Base-by-base conservation (phyloP, 164 flowering plant genomes). In the Magnolia kwangsiensis region DNA sequence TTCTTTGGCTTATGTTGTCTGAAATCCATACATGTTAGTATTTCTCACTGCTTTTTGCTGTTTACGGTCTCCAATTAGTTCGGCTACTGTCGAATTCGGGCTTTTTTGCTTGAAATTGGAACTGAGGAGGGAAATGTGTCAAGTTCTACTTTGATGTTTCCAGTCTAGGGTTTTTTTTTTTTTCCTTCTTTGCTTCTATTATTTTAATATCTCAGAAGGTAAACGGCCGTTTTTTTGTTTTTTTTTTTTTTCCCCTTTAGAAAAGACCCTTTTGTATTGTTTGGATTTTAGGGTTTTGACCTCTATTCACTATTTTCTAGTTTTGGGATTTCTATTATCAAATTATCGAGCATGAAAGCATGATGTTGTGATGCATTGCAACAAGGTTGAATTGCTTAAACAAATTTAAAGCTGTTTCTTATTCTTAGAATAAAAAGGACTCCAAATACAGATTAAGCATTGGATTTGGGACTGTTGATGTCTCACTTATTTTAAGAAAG, bases 251-350 rank as follows among this genome's bases (percentile, higher is more conserved):
- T 0, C 1, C 45, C 45, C 45, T 4, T 16, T 13, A 37, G 45
- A 29, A 68, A 16, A 8, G 31, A 24, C 50, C 20, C 19, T 59
- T 50, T 8, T 3, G 24, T 45, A 3, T 13, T 20, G 18, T 19
- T 58, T 72, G 59, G 72, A 67, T 67, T 77, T 50, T 77, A 67
- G 76, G 79, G 75, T 77, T 71, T 77, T 50, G 10, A 14, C 24
- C 58, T 24, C 23, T 63, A 20, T 73, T 8, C 19, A 13, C 1
- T n/a, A 55, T 72, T 23, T 72, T 23, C 5, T 13, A 8, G 2
- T 20, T n/a, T 51, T 27, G 11, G 18, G 11, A 16, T 1, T 61
- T 73, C 27, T n/a, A 1, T 50, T 59, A 8, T 29, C 29, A 4
- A 68, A 29, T 27, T 27, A 27, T 27, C 29, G 29, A 27, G 29